Evolutionary conservation across 1,284 basidiomycete genomes (phyloP).

Genomic region (Paramarasmius palmivorus): DNA sequence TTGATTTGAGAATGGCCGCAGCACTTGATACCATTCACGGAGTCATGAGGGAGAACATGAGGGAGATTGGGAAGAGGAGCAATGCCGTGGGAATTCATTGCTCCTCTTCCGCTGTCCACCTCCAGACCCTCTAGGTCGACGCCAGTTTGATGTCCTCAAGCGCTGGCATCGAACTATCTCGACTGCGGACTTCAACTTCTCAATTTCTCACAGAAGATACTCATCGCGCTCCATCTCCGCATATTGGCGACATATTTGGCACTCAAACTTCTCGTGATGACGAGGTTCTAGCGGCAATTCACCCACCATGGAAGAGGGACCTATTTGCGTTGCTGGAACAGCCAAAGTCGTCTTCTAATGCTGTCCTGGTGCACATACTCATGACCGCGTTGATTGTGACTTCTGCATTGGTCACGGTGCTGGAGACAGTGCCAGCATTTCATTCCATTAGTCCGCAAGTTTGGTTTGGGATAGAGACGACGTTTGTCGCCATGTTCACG

Average conservation of each 20-base stretch:
- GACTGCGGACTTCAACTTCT: slow-evolving; percentile 19
- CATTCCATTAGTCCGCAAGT: slow-evolving; percentile 68
- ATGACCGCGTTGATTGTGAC: slow-evolving; percentile 64
- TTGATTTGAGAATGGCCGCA: too few relatives aligned
- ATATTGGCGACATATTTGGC: slow-evolving; percentile 36
- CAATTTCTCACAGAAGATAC: slow-evolving; percentile 39
- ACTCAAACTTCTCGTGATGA: slow-evolving; percentile 31
- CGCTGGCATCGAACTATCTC: background rate
- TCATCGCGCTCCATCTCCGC: slow-evolving; percentile 25
- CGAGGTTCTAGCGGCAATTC: slow-evolving; percentile 35
- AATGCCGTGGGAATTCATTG: background rate
- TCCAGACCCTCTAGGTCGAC: background rate
- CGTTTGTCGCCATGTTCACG: slow-evolving; percentile 79
- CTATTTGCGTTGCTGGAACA: slow-evolving; percentile 65
- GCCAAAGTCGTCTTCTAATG: slow-evolving; percentile 65
- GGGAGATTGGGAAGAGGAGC: background rate
- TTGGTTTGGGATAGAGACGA: slow-evolving; percentile 84
- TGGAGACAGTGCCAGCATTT: slow-evolving; percentile 85
- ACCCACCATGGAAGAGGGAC: slow-evolving; percentile 57
- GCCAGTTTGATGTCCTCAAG: background rate
- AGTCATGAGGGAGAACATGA: too few relatives aligned
- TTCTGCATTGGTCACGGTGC: slow-evolving; percentile 78
- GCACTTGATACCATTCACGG: too few relatives aligned
- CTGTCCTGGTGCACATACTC: slow-evolving; percentile 65
- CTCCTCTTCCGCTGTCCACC: background rate